These are phyloP conservation scores for Puccinia horiana DNA, from an alignment of 1,284 basidiomycete species.

Conservation along the genomic window DNA sequence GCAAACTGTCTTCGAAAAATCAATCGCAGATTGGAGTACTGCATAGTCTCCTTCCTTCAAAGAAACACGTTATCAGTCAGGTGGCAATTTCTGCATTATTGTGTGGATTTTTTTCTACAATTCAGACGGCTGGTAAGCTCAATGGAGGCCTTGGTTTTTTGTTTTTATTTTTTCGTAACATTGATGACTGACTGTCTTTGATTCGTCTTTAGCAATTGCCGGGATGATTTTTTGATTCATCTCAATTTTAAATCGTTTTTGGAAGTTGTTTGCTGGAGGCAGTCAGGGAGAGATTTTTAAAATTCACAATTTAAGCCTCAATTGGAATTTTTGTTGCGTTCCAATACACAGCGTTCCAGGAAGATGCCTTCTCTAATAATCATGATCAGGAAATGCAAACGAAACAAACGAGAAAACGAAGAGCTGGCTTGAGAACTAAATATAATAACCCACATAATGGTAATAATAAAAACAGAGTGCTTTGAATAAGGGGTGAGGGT, in stretches of 20 bases:
- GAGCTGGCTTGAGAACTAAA: not conserved
- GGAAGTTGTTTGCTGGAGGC: not conserved
- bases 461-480: not conserved
- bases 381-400: not conserved
- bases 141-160: not conserved
- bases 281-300: not conserved
- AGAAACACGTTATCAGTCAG: not conserved
- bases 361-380: not conserved
- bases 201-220: constrained; percentile 5
- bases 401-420: not conserved
- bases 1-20: not conserved
- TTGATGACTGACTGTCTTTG: not conserved
- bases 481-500: not conserved
- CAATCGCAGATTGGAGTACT: constrained; percentile 38
- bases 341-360: not conserved
- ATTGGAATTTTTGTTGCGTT: not conserved
- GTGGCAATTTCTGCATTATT: constrained; percentile 52
- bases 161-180: not conserved
- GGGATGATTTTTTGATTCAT: constrained; percentile 35
- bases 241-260: not conserved
- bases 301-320: not conserved
- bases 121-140: constrained; percentile 58
- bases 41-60: constrained; percentile 17
- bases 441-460: too few species aligned
- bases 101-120: constrained; percentile 59